Base-by-base conservation (phyloP, 352 stramenopile species). In the Elongisporangium senticosum region DNA sequence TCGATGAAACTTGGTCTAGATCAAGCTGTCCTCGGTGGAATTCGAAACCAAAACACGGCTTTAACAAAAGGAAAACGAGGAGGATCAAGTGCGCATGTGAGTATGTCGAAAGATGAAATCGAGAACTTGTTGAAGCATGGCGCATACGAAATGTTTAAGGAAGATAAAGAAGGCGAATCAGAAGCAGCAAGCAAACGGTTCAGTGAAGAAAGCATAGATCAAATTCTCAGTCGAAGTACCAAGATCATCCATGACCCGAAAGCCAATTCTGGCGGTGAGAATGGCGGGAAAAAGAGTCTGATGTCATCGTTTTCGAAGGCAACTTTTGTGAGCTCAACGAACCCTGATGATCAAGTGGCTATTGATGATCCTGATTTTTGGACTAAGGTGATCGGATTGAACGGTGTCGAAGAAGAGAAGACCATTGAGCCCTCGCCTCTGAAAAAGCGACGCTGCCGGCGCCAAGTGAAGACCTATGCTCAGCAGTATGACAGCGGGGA, bases 141-240 rank as follows among this genome's bases (percentile, higher is more conserved):
- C 10, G 93, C 93, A 5, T 98, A 98, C 63, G 89, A 97, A 58
- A 96, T 97, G 65, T 97, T 98, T 53, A 94, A 95, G 50, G 93
- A 96, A 39, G 83, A 97, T 58, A 86, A 95, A 22, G 86, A 97
- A 26, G 86, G 84, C 22, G 84, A 96, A 57, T 79, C 80, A 28
- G 96, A 98, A 37, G 91, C 86, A 19, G 94, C 94, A 4, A 96
- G 86, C 53, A 98, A 98, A 73, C 83, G 93, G 22, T 99, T 99
- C 74, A 96, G 96, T 53, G 89, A 98, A 61, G 97, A 98, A 70
- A 98, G 98, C 59, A 99, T 99, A 68, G 97, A 99, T 55, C 90
- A 93, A 56, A 99, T 99, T 77, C 80, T 99, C 24, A 91, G 72
- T 51, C 83, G 86, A 20, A 93, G 79, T 83, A 96, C 83, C 8